Conservation (phyloP, 441 rosid genomes). For the Hura crepitans region DNA sequence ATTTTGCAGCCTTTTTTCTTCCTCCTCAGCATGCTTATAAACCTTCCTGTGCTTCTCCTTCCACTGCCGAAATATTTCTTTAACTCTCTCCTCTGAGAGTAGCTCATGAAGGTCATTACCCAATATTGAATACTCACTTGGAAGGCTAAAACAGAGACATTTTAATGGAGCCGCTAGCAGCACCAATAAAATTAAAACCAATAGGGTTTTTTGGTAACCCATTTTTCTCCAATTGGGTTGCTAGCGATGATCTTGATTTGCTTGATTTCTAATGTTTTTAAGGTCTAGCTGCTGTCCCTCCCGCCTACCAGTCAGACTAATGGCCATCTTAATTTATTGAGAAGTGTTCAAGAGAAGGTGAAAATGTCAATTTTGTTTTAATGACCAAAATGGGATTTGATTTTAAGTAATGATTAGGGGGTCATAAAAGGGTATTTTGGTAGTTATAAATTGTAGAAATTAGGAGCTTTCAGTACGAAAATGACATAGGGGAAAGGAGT, state of each 20-base stretch:
- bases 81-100: slow-evolving; percentile 38
- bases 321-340: neutral
- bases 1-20: slow-evolving; percentile 35
- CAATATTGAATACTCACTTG: slow-evolving; percentile 39
- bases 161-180: slow-evolving; percentile 28
- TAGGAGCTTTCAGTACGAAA: no score
- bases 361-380: neutral
- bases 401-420: neutral
- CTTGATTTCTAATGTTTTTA: slow-evolving; percentile 13
- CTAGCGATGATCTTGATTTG: neutral
- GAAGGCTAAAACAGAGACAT: slow-evolving; percentile 30
- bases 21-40: slow-evolving; percentile 44
- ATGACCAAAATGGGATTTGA: neutral
- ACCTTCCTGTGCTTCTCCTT: slow-evolving; percentile 43
- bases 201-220: slow-evolving; percentile 25
- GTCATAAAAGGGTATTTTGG: slow-evolving; percentile 16
- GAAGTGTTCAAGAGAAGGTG: neutral
- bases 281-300: neutral
- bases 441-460: neutral
- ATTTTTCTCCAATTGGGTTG: slow-evolving; percentile 25
- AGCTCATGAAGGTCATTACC: slow-evolving; percentile 31
- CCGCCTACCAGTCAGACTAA: slow-evolving; percentile 48
- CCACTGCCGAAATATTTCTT: slow-evolving; percentile 51
- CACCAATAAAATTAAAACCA: slow-evolving; percentile 27
- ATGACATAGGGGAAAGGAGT: no score